Evolutionary conservation across 495 filamentous ascomycete genomes (phyloP).

Genomic region (Neurospora tetraspora): DNA sequence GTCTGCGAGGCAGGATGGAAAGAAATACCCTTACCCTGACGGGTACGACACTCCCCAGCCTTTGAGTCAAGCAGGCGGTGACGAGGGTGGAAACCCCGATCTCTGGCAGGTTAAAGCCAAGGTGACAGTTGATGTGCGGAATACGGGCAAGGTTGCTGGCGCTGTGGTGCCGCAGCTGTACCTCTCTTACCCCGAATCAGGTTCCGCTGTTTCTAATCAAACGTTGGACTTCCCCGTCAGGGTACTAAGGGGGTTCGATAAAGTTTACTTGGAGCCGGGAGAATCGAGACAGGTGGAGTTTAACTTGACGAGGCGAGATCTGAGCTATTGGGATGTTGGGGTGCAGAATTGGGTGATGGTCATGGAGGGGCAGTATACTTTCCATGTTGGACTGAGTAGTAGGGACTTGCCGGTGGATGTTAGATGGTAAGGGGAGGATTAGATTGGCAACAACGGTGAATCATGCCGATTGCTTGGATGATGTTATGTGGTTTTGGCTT

Average conservation of each 20-base stretch:
- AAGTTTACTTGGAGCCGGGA: slow-evolving; percentile 49
- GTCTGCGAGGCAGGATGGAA: accelerated
- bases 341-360: slow-evolving; percentile 78
- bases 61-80: no score
- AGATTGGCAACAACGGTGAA: no score
- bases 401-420: slow-evolving; percentile 23
- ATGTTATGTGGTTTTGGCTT: no score
- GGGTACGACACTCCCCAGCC: slow-evolving; percentile 57
- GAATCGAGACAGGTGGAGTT: slow-evolving; percentile 54
- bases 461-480: no score
- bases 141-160: slow-evolving; percentile 55
- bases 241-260: slow-evolving; percentile 75
- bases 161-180: slow-evolving; percentile 80
- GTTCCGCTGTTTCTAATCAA: no score
- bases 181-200: slow-evolving; percentile 65
- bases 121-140: slow-evolving; percentile 56
- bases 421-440: slow-evolving; percentile 18
- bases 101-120: slow-evolving; percentile 60
- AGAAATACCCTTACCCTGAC: slow-evolving; percentile 55
- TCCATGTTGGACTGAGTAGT: slow-evolving; percentile 36
- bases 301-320: slow-evolving; percentile 63
- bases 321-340: slow-evolving; percentile 69
- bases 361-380: slow-evolving; percentile 32
- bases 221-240: slow-evolving; percentile 62
- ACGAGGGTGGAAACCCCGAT: slow-evolving; percentile 75